Base-by-base conservation (phyloP, 2,329 filamentous ascomycete genomes). In the Ophiostoma populinum region DNA sequence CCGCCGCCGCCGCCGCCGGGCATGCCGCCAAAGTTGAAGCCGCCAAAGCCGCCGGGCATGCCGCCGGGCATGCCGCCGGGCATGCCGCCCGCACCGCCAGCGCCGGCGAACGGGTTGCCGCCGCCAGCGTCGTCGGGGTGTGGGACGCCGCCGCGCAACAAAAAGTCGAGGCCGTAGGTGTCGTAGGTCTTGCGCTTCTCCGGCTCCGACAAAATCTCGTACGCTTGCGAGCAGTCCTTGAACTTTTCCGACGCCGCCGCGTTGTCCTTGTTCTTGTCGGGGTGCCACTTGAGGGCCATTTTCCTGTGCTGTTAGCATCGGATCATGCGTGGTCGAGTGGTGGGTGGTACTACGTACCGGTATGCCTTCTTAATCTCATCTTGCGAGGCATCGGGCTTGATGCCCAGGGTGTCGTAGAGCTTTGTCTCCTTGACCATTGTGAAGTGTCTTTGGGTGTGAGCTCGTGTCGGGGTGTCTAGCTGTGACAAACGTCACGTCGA, bases 341-440 rank as follows among this genome's bases (percentile, higher is more conserved):
- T 7, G 24, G 10, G 7, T 25, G 13, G 16, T 15, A 17, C 11
- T 8, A 27, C 70, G 57, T 75, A 81, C 76, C 80, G 71, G 57
- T 93, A 93, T 39, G 75, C 90, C 55, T 95, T 98, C 56, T 94
- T 95, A 55, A 98, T 92, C 45, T 95, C 87, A 52, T 94, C 87
- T 58, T 92, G 82, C 17, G 74, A 68, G 17, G 86, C 83, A 41
- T 75, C 70, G 24, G 87, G 71, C 55, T 81, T 78, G 57, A 94
- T 63, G 53, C 67, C 65, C 49, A 98, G 67, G 43, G 73, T 68
- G 57, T 95, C 83, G 65, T 98, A 98, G 43, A 95, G 76, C 59
- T 53, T 52, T 4, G 49, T 49, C 34, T 54, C 52, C 38, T 52
- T 53, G 32, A 51, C 52, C 52, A 55, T 55, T 21, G 40, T 52